Percentiles rank a stretch among this genome's conserved stretches.
phyloP scores from a whole-genome alignment of 768 basidiomycete species.

The Suillus americanus region DNA sequence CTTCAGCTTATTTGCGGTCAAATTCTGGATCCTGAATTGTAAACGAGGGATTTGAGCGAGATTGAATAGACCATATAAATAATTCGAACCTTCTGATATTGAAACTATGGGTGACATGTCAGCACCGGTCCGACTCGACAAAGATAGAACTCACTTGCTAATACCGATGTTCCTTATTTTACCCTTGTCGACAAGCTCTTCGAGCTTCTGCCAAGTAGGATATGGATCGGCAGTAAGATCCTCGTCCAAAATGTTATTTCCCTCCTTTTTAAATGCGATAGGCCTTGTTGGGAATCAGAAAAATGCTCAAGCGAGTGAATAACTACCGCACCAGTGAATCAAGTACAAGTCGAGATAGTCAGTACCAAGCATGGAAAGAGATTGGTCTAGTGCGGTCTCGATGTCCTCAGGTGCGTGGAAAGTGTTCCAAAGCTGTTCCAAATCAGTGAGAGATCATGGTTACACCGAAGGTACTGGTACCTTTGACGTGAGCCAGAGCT shows the following conservation, averaged over 20 bases:
- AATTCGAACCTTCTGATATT: slow-evolving; percentile 48
- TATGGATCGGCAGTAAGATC: slow-evolving; percentile 69
- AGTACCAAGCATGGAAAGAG: slow-evolving; percentile 56
- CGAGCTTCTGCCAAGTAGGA: slow-evolving; percentile 80
- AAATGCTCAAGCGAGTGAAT: neutral
- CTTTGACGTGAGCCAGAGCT: slow-evolving; percentile 71
- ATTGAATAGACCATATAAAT: neutral
- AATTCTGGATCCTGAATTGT: slow-evolving; percentile 49
- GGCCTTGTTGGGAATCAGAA: slow-evolving; percentile 43
- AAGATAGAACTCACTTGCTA: slow-evolving; percentile 58
- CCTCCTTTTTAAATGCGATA: slow-evolving; percentile 61
- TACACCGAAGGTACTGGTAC: slow-evolving; percentile 16
- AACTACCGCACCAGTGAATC: slow-evolving; percentile 63
- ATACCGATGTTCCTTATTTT: slow-evolving; percentile 80
- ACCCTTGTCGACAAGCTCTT: slow-evolving; percentile 74
- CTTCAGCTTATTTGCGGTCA: slow-evolving; percentile 60
- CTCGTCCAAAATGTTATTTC: slow-evolving; percentile 44
- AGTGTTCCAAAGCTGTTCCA: slow-evolving; percentile 63
- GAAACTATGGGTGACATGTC: slow-evolving; percentile 41
- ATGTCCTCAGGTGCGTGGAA: slow-evolving; percentile 77
- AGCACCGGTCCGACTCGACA: neutral
- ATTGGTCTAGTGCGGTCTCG: slow-evolving; percentile 65
- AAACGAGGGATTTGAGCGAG: neutral
- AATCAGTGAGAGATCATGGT: neutral
- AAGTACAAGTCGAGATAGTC: slow-evolving; percentile 81